Conservation (phyloP, 352 stramenopile species). For the Globisporangium heterothallicum region DNA sequence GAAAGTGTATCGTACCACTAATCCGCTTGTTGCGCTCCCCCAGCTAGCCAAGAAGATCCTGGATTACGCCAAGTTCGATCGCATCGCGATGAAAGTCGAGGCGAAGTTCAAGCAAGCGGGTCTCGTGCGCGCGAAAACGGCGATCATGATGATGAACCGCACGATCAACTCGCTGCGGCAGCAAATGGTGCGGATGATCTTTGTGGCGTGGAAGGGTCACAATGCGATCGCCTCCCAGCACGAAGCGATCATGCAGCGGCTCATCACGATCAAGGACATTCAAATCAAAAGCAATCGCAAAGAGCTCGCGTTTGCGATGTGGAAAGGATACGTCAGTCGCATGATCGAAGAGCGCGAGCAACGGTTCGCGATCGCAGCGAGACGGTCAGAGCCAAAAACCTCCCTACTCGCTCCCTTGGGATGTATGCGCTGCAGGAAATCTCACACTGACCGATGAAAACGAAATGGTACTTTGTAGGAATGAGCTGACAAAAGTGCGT, state of each 20-base stretch:
- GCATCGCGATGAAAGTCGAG: constrained; percentile 66
- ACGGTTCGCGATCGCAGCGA: constrained; percentile 49
- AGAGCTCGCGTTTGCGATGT: constrained; percentile 47
- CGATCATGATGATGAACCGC: constrained; percentile 82
- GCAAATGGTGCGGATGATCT: constrained; percentile 75
- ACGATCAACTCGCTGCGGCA: constrained; percentile 46
- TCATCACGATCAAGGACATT: constrained; percentile 66
- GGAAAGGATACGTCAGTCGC: constrained; percentile 45
- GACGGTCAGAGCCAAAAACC: too few species aligned
- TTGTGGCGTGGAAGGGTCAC: constrained; percentile 66
- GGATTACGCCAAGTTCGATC: constrained; percentile 77
- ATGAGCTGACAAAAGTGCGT: constrained; percentile 38
- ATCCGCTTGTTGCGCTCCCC: neutral
- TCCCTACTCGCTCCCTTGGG: too few species aligned
- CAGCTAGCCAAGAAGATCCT: constrained; percentile 68
- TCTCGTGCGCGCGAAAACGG: constrained; percentile 63
- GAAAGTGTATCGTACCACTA: neutral
- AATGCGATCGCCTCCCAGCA: constrained; percentile 41
- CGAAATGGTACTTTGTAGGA: constrained; percentile 23
- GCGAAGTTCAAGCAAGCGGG: constrained; percentile 72
- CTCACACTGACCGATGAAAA: too few species aligned
- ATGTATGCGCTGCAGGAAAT: too few species aligned
- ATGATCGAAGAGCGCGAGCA: constrained; percentile 56
- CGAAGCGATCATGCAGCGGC: constrained; percentile 45
- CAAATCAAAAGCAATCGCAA: constrained; percentile 41